Conservation (phyloP, 805 yeast genomes). For the Schizosaccharomyces lindneri region DNA sequence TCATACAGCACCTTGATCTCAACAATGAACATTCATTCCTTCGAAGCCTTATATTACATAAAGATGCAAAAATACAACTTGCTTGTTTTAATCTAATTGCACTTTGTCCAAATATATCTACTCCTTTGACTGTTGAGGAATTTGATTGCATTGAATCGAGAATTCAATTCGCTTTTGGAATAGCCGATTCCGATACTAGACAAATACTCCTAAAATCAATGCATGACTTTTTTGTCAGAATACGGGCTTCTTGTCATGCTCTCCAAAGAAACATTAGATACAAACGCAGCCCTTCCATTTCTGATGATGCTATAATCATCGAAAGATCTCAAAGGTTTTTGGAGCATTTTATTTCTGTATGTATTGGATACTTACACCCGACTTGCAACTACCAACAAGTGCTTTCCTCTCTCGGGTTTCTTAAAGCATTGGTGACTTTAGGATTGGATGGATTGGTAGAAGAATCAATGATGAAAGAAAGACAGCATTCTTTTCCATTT, state of each 20-base stretch:
- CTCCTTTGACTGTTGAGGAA: neutral
- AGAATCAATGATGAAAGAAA: slow-evolving; percentile 16
- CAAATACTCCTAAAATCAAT: neutral
- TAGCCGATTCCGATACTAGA: neutral
- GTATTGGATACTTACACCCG: slow-evolving; percentile 14
- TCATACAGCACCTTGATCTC: neutral
- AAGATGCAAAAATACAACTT: neutral
- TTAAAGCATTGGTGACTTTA: slow-evolving; percentile 23
- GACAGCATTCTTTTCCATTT: slow-evolving; percentile 26
- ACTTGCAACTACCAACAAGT: slow-evolving; percentile 32
- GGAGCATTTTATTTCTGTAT: neutral
- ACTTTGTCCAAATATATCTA: neutral
- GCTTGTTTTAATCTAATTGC: neutral
- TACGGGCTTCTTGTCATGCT: neutral
- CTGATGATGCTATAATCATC: neutral
- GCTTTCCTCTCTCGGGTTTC: slow-evolving; percentile 24
- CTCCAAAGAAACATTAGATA: neutral
- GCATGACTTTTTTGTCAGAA: neutral
- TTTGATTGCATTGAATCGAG: neutral
- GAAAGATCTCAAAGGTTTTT: neutral
- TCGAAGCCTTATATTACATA: neutral
- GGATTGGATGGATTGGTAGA: slow-evolving; percentile 30
- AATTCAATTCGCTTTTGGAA: neutral
- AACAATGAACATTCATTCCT: neutral
- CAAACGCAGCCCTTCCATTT: neutral